Percentiles rank a stretch among this genome's conserved stretches.
Evolutionary conservation across 805 yeast species (phyloP).

Genomic region (Komagataella kurtzmanii): DNA sequence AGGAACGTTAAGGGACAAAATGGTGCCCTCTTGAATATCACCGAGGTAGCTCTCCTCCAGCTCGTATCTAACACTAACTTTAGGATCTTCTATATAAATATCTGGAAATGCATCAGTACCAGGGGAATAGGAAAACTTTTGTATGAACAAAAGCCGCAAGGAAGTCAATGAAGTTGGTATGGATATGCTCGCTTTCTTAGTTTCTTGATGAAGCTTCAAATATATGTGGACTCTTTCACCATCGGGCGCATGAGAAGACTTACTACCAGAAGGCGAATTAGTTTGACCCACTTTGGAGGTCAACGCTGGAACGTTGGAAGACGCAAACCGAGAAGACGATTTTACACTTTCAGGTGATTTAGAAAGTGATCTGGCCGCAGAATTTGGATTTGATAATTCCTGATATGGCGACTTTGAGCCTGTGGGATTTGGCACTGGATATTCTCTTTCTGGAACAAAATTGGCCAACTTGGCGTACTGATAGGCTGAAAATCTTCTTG

Average conservation of each 20-base stretch:
- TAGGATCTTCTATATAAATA: constrained; percentile 55
- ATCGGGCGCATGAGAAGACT: neutral
- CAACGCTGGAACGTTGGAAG: neutral
- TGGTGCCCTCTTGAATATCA: constrained; percentile 45
- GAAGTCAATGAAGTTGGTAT: constrained; percentile 37
- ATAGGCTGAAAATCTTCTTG: constrained; percentile 86
- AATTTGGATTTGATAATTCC: neutral
- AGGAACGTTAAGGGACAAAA: constrained; percentile 34
- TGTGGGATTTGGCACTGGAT: constrained; percentile 11
- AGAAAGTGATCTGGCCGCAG: neutral
- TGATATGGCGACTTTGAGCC: neutral
- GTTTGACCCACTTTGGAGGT: neutral
- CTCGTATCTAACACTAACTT: constrained; percentile 56
- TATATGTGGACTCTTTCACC: constrained; percentile 19
- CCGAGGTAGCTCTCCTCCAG: constrained; percentile 54
- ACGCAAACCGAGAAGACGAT: neutral
- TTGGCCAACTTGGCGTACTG: constrained; percentile 70
- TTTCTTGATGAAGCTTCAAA: constrained; percentile 34
- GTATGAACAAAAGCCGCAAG: constrained; percentile 64
- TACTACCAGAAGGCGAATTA: neutral
- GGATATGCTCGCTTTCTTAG: constrained; percentile 36
- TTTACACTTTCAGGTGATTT: neutral
- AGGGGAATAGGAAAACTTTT: constrained; percentile 77
- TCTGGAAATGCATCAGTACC: constrained; percentile 63
- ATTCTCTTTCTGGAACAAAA: constrained; percentile 17